Evolutionary conservation across 371 early-diverging fungal species (phyloP).

Genomic region (Syncephalastrum racemosum): DNA sequence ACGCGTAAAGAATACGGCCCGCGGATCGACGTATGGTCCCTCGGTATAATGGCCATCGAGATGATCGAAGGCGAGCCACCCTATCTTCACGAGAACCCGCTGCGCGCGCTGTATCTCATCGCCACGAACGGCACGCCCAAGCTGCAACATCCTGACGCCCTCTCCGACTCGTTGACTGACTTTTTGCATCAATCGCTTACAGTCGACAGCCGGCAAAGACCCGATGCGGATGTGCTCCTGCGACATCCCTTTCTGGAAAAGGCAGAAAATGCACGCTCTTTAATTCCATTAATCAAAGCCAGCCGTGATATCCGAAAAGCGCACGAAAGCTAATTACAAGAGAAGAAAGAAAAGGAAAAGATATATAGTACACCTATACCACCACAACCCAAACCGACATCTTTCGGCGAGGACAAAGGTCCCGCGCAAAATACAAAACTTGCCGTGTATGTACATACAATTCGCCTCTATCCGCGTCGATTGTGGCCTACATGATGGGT

Average conservation of each 20-base stretch:
- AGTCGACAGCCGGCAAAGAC: slow-evolving; percentile 85
- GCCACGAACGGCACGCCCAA: slow-evolving; percentile 96
- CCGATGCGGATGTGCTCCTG: slow-evolving; percentile 77
- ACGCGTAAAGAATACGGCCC: slow-evolving; percentile 93
- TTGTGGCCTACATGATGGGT: too few relatives aligned
- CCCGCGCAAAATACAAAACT: too few relatives aligned
- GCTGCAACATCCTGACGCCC: slow-evolving; percentile 84
- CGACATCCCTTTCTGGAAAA: slow-evolving; percentile 86
- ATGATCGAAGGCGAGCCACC: slow-evolving; percentile 96
- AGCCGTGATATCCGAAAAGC: slow-evolving; percentile 16
- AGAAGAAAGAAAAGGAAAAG: too few relatives aligned
- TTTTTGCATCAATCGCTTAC: slow-evolving; percentile 82
- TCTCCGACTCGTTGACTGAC: slow-evolving; percentile 77
- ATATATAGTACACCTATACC: slow-evolving; percentile 4
- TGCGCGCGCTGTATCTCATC: slow-evolving; percentile 91
- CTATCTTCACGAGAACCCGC: slow-evolving; percentile 92
- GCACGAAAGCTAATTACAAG: slow-evolving; percentile 5
- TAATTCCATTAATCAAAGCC: slow-evolving; percentile 78
- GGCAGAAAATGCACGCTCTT: slow-evolving; percentile 83
- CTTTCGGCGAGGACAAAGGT: too few relatives aligned
- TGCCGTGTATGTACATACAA: too few relatives aligned
- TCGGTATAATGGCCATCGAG: slow-evolving; percentile 96
- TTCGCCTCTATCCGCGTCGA: too few relatives aligned
- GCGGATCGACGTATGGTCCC: slow-evolving; percentile 96
- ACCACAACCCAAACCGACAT: too few relatives aligned